phyloP scores from a whole-genome alignment of 352 stramenopile genomes.

The Blastocystis sp. region DNA sequence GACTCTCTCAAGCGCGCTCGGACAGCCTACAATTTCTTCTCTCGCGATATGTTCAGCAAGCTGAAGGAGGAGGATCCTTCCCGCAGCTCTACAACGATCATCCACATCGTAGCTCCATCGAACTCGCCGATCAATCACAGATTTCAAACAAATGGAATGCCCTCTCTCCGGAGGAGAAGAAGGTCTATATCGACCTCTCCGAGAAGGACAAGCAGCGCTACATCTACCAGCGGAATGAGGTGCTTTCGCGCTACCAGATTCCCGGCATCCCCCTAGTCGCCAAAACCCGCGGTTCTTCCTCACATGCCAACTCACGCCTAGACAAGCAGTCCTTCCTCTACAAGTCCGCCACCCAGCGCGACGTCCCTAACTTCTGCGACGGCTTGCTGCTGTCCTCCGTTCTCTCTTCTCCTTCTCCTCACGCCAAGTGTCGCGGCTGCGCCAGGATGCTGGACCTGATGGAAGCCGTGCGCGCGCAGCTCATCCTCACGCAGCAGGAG shows the following conservation, averaged over 20 bases:
- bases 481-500: not conserved
- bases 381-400: slow-evolving; percentile 31
- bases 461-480: not conserved
- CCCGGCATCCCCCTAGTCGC: slow-evolving; percentile 21
- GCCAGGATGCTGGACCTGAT: not conserved
- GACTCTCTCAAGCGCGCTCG: slow-evolving; percentile 20
- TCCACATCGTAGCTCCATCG: not conserved
- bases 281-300: slow-evolving; percentile 24
- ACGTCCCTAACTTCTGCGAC: slow-evolving; percentile 1
- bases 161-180: slow-evolving; percentile 3
- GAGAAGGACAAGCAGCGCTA: slow-evolving; percentile 43
- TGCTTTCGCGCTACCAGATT: not conserved
- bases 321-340: slow-evolving; percentile 58
- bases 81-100: slow-evolving; percentile 10
- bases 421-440: not conserved
- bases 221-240: slow-evolving; percentile 13
- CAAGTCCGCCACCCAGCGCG: slow-evolving; percentile 14
- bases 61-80: slow-evolving; percentile 28
- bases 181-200: not conserved
- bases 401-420: not conserved
- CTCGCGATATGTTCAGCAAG: slow-evolving; percentile 57
- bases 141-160: slow-evolving; percentile 37
- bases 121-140: not conserved
- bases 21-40: slow-evolving; percentile 43
- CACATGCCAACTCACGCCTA: not conserved